Evolutionary conservation across 2,329 filamentous ascomycete genomes (phyloP).

Genomic region (Neopestalotiopsis sp.): DNA sequence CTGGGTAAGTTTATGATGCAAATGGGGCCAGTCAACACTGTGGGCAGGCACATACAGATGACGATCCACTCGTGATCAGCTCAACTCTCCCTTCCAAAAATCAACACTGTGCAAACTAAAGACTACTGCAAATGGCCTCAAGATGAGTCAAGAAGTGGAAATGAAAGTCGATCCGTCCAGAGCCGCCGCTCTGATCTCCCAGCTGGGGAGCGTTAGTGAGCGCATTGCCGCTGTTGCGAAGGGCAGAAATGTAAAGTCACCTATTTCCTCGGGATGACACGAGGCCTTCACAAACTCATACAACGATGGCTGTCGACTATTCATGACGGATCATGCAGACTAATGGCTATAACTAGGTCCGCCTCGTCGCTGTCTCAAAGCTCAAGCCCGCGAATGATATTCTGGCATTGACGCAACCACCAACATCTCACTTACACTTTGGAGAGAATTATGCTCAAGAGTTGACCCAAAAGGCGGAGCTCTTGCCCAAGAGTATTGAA

Average conservation of each 20-base stretch:
- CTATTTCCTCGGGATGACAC: background rate
- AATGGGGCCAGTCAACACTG: background rate
- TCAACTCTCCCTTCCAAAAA: background rate
- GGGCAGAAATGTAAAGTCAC: conserved; percentile 57
- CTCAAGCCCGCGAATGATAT: conserved; percentile 93
- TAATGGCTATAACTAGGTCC: conserved; percentile 60
- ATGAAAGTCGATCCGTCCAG: conserved; percentile 69
- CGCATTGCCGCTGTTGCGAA: conserved; percentile 60
- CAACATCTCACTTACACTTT: conserved; percentile 74
- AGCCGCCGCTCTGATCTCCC: conserved; percentile 65
- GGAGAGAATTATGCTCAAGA: conserved; percentile 98
- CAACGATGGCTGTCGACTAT: background rate
- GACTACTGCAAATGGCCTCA: conserved; percentile 17
- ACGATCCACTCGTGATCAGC: background rate
- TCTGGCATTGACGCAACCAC: conserved; percentile 75
- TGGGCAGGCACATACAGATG: background rate
- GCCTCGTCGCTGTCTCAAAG: conserved; percentile 94
- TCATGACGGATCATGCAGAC: background rate
- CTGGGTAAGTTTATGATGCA: background rate
- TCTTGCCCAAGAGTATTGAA: conserved; percentile 76
- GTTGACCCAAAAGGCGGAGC: conserved; percentile 79
- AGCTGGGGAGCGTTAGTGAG: conserved; percentile 64
- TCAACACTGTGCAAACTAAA: background rate
- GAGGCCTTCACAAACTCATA: background rate
- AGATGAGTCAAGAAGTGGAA: conserved; percentile 51